Evolutionary conservation across 805 yeast species (phyloP).

Genomic region (Pichia pseudocactophila): DNA sequence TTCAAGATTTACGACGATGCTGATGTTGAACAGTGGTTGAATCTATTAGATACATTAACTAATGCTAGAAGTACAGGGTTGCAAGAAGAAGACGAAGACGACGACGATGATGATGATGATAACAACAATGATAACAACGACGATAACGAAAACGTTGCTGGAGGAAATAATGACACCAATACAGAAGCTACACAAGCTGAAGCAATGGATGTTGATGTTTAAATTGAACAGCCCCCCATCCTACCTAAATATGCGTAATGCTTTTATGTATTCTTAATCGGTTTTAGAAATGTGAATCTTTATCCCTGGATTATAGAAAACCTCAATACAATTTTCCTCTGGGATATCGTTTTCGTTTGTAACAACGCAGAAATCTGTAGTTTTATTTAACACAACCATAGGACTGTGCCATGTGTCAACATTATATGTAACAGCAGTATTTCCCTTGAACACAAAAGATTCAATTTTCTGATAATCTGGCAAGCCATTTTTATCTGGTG

Average conservation of each 20-base stretch:
- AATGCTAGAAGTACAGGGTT: conserved; percentile 43
- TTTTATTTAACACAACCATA: conserved; percentile 71
- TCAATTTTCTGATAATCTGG: conserved; percentile 55
- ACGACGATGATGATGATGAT: conserved; percentile 18
- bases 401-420: conserved; percentile 93
- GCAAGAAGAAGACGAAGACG: conserved; percentile 24
- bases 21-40: conserved; percentile 75
- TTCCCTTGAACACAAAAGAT: conserved; percentile 72
- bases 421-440: conserved; percentile 86
- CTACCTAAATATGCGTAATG: not conserved
- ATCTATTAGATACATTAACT: conserved; percentile 57
- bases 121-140: conserved; percentile 23
- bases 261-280: not conserved
- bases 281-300: conserved; percentile 22
- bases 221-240: not conserved
- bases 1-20: conserved; percentile 84
- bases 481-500: conserved; percentile 34
- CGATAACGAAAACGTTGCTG: conserved; percentile 27
- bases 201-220: conserved; percentile 10
- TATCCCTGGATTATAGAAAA: conserved; percentile 55
- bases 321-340: conserved; percentile 77
- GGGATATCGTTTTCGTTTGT: conserved; percentile 77
- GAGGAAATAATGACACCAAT: conserved; percentile 17
- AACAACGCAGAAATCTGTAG: conserved; percentile 77
- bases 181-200: conserved; percentile 7